Conservation (phyloP, 2,329 filamentous ascomycete genomes). For the Colletotrichum eleusines region DNA sequence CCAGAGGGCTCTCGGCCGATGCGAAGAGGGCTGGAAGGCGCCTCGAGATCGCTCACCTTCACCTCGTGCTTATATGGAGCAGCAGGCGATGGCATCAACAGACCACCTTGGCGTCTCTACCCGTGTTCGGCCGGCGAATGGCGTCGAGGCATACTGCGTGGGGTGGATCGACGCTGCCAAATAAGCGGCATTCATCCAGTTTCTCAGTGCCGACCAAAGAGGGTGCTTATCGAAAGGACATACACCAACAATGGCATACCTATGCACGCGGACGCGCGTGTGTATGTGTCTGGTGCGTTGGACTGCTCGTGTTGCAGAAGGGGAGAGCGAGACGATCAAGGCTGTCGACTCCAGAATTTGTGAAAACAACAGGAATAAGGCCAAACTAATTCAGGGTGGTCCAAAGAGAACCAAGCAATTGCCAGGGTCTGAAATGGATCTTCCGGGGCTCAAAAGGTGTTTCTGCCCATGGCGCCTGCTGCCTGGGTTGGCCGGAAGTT, state of each 20-base stretch:
- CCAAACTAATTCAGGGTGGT: slow-evolving; percentile 14
- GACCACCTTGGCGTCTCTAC: slow-evolving; percentile 15
- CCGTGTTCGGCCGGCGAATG: slow-evolving; percentile 14
- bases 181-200: slow-evolving; percentile 8
- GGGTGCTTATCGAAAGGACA: not conserved
- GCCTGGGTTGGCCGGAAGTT: slow-evolving; percentile 16
- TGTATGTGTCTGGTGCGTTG: not conserved
- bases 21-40: not conserved
- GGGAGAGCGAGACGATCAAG: slow-evolving; percentile 18
- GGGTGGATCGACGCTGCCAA: slow-evolving; percentile 19
- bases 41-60: not conserved
- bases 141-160: slow-evolving; percentile 19
- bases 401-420: slow-evolving; percentile 23
- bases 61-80: not conserved
- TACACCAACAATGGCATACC: not conserved
- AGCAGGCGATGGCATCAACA: slow-evolving; percentile 7
- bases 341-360: slow-evolving; percentile 13
- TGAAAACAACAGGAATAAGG: slow-evolving; percentile 9
- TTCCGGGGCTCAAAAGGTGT: slow-evolving; percentile 12
- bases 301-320: slow-evolving; percentile 16
- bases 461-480: slow-evolving; percentile 9
- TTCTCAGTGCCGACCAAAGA: slow-evolving; percentile 6
- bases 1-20: slow-evolving; percentile 15
- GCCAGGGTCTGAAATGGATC: slow-evolving; percentile 27
- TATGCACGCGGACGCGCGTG: too few species aligned